phyloP scores from a whole-genome alignment of 805 yeast species.

The Scheffersomyces amazonensis region DNA sequence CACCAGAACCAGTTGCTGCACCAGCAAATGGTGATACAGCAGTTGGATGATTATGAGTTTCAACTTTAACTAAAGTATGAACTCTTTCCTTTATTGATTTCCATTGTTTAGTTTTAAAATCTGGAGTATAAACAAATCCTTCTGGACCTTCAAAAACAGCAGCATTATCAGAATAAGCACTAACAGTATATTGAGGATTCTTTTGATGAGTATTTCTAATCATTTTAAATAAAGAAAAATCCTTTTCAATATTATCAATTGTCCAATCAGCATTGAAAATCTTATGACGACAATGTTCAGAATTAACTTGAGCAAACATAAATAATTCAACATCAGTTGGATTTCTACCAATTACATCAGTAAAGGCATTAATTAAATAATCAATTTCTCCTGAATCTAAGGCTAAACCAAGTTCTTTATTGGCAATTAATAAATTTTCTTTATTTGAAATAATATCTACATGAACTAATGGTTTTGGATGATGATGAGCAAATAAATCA shows the following conservation, averaged over 20 bases:
- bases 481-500: slow-evolving; percentile 74
- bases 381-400: slow-evolving; percentile 90
- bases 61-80: slow-evolving; percentile 91
- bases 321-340: slow-evolving; percentile 98
- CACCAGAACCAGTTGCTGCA: slow-evolving; percentile 99
- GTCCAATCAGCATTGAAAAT: slow-evolving; percentile 99
- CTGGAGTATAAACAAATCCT: slow-evolving; percentile 78
- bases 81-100: slow-evolving; percentile 69
- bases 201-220: slow-evolving; percentile 87
- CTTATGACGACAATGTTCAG: slow-evolving; percentile 99
- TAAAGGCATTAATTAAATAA: slow-evolving; percentile 81
- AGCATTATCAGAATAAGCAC: slow-evolving; percentile 97
- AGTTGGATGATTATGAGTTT: slow-evolving; percentile 98
- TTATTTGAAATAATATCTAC: slow-evolving; percentile 60
- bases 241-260: slow-evolving; percentile 77
- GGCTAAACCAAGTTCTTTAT: slow-evolving; percentile 87
- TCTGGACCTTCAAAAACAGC: slow-evolving; percentile 88
- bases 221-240: slow-evolving; percentile 83
- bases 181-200: slow-evolving; percentile 77
- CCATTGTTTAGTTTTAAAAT: slow-evolving; percentile 71
- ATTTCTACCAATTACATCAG: slow-evolving; percentile 69
- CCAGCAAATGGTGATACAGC: slow-evolving; percentile 99
- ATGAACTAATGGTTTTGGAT: slow-evolving; percentile 78
- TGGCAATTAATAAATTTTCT: slow-evolving; percentile 69
- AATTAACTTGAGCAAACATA: slow-evolving; percentile 99